These are phyloP conservation scores for Phialophora chinensis DNA, from an alignment of 2,329 filamentous ascomycete species.

Conservation along the genomic window DNA sequence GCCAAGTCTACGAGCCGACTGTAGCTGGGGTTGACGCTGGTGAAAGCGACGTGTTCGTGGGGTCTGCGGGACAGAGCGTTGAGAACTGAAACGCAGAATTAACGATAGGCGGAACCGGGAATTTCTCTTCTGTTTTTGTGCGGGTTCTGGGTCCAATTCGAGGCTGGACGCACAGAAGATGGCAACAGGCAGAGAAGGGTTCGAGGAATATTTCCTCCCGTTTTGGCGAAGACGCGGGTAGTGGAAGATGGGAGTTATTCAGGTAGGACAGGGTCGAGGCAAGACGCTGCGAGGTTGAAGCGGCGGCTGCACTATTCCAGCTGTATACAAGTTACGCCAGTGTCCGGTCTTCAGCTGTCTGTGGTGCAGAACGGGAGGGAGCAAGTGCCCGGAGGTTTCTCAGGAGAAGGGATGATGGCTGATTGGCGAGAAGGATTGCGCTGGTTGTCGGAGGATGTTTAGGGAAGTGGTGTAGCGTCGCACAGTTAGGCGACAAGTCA, in stretches of 20 bases:
- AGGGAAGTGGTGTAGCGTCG: conserved; percentile 20
- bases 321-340: not conserved
- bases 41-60: conserved; percentile 25
- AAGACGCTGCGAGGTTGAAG: conserved; percentile 4
- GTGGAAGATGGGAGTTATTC: not conserved
- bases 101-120: conserved; percentile 12
- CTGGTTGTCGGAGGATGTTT: conserved; percentile 14
- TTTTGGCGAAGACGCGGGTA: not conserved
- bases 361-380: not conserved
- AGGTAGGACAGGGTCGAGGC: not conserved
- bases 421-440: not conserved
- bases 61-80: not conserved
- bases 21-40: conserved; percentile 1
- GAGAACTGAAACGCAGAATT: not conserved
- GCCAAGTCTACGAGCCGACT: conserved; percentile 14
- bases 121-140: not conserved
- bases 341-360: not conserved
- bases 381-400: conserved; percentile 14
- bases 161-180: conserved; percentile 7
- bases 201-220: not conserved
- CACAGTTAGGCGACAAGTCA: conserved; percentile 11
- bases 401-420: not conserved
- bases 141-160: not conserved
- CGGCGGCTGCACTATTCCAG: conserved; percentile 8
- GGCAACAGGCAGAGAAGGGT: not conserved